Percentiles rank a stretch among this genome's conserved stretches.
Evolutionary conservation across 192 early-diverging fungal genomes (phyloP).

Genomic region (Lobulomyces angularis): DNA sequence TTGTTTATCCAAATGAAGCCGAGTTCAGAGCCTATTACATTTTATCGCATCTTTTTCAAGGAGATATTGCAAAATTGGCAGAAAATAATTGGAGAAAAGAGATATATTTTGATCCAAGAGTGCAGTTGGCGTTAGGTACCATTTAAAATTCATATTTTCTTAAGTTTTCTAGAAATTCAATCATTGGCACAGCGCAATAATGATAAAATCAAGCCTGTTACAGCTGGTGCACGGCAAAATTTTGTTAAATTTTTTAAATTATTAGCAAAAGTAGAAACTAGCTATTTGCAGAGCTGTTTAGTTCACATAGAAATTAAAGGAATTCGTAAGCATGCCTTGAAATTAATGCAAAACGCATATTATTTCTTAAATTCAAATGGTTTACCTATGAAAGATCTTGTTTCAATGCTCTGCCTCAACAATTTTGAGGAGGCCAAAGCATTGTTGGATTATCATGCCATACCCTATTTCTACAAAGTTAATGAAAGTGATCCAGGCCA

Average conservation of each 20-base stretch:
- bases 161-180: conserved; percentile 57
- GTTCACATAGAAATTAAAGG: conserved; percentile 60
- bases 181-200: conserved; percentile 41
- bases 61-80: conserved; percentile 55
- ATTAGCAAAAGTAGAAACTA: conserved; percentile 37
- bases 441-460: conserved; percentile 21
- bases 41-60: conserved; percentile 56
- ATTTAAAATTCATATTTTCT: too few species aligned
- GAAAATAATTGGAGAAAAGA: conserved; percentile 39
- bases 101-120: conserved; percentile 42
- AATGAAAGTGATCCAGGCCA: too few species aligned
- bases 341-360: conserved; percentile 49
- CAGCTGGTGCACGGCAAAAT: conserved; percentile 33
- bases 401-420: conserved; percentile 47
- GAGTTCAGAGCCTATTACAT: conserved; percentile 88
- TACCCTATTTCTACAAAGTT: too few species aligned
- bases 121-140: conserved; percentile 63
- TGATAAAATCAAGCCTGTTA: conserved; percentile 28
- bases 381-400: conserved; percentile 34
- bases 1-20: conserved; percentile 60
- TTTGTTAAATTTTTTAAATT: conserved; percentile 64
- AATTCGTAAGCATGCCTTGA: conserved; percentile 60
- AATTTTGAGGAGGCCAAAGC: conserved; percentile 27
- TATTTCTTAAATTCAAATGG: conserved; percentile 37
- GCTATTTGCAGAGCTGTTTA: conserved; percentile 67